Base-by-base conservation (phyloP, 2,329 filamentous ascomycete species). In the Xylariaceae sp. region DNA sequence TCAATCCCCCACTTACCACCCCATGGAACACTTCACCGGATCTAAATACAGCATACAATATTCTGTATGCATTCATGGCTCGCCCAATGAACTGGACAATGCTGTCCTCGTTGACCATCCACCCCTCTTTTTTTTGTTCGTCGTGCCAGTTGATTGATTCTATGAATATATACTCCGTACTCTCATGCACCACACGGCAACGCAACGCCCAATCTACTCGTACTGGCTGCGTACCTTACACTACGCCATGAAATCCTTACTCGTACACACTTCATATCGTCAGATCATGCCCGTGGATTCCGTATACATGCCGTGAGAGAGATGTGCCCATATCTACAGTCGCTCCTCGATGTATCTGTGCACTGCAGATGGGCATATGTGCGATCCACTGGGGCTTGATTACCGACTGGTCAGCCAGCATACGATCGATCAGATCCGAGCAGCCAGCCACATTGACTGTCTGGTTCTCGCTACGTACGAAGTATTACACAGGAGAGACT, bases 381-480 rank as follows among this genome's bases (percentile, higher is more conserved):
- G 49, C 30, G n/a, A 23, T 51, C 23, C 49, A 23, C 48, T 50
- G 48, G 13, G 49, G 49, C 49, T 51, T 35, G 49, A 23, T 23
- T n/a, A n/a, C 49, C 49, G 23, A 34, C 49, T 51, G 49, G 23
- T 15, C 49, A 51, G 23, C 49, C 49, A n/a, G 49, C 13, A 34
- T 49, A 49, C 41, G 45, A 55, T 49, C 44, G 23, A 45, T 55
- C 53, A 55, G 53, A 47, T 55, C 53, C 18, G 13, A 49, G 18
- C 52, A 15, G 44, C 44, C 44, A 37, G 44, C 53, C 44, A 17
- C 10, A 7, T 13, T 13, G 9, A 55, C 23, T 50, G 17, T 50
- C 10, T 35, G 49, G 49, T 35, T 51, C 49, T 35, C 6, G 23
- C 11, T 15, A 15, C 49, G 23, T 23, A 49, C 18, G 5, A 51